Evolutionary conservation across 202 grass and related monocot genomes (phyloP), one percentile per base, ranked within the genome.

Genomic region (Cymbopogon flexuosus): DNA sequence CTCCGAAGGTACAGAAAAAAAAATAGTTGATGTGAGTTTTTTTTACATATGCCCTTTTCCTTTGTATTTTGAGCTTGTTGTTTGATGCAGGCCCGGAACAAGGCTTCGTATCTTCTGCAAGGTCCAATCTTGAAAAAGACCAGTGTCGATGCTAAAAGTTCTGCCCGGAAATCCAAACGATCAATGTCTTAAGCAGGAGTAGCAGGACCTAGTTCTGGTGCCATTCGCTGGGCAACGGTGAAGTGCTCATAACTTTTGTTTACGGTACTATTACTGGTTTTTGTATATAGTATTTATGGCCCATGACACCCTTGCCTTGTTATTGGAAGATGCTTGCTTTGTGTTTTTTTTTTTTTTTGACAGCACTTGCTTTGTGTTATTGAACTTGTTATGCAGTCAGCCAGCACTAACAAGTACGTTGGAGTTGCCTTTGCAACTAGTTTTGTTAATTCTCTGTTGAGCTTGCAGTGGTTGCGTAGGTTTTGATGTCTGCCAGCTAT

Each of bases 81-180:
- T 40, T 77, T 13, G 0, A 34, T 47, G 75, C 80, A 97, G 94
- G 94, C 89, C n/a, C 75, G 94, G 5, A 91, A 91, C 73, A 97
- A 89, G 84, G 94, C 92, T 77, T 92, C 92, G 1, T 94, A 97
- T 69, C 81, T 93, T 78, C 84, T 97, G 51, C 94, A 97, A 81
- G 84, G 85, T 52, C 79, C 80, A 30, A 73, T 73, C 12, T 52
- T 70, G 2, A 88, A 73, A 83, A 85, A 64, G 82, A 35, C 63
- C 61, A 51, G 77, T 87, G 84, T 45, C 3, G 3, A 19, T 57
- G 56, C 11, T 72, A 67, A 6, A n/a, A 18, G 31, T 62, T 65
- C 21, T 66, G 29, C 40, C 14, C 3, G 34, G 78, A 78, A 13
- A 65, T 49, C 62, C 62, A 68, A 31, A 21, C 30, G 31, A 10